These are phyloP conservation scores for Scenedesmus sp. DNA, from an alignment of 163 green algal species.

Conservation along the genomic window DNA sequence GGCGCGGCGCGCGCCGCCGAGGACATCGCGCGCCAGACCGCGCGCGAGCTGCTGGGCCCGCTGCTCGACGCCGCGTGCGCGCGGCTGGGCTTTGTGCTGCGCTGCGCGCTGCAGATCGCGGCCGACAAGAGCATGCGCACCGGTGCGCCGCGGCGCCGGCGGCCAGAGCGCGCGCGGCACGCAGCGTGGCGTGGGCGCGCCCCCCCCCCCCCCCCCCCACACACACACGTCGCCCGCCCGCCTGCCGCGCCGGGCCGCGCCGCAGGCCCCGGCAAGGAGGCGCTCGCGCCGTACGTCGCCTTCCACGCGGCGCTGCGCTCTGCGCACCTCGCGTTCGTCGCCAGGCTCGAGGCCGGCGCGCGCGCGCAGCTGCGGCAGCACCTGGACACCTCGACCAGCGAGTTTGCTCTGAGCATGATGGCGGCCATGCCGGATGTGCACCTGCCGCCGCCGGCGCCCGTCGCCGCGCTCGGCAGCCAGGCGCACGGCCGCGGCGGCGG, in stretches of 20 bases:
- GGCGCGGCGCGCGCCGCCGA: constrained; percentile 64
- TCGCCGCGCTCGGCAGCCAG: constrained; percentile 21
- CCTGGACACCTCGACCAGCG: constrained; percentile 77
- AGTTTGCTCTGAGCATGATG: constrained; percentile 75
- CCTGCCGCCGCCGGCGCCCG: not conserved
- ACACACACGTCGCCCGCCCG: not conserved
- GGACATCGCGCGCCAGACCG: constrained; percentile 78
- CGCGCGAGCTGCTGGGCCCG: constrained; percentile 77
- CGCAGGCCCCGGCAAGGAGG: constrained; percentile 65
- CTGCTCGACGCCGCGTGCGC: constrained; percentile 83
- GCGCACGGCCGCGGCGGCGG: not conserved
- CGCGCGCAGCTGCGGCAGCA: constrained; percentile 78
- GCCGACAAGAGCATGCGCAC: constrained; percentile 54
- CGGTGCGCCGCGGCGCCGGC: constrained; percentile 31
- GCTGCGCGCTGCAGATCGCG: constrained; percentile 82
- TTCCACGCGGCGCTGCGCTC: constrained; percentile 86
- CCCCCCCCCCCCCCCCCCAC: too few relatives aligned
- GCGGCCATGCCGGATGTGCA: constrained; percentile 48
- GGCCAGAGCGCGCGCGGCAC: not conserved
- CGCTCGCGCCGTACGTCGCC: constrained; percentile 64
- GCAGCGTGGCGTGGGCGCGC: too few relatives aligned
- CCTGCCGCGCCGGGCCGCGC: not conserved
- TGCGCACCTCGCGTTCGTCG: constrained; percentile 77
- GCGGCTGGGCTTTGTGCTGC: constrained; percentile 79
- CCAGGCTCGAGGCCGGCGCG: constrained; percentile 70